Evolutionary conservation across 2,329 filamentous ascomycete genomes (phyloP).

Genomic region (Chrysoporthe puriensis): DNA sequence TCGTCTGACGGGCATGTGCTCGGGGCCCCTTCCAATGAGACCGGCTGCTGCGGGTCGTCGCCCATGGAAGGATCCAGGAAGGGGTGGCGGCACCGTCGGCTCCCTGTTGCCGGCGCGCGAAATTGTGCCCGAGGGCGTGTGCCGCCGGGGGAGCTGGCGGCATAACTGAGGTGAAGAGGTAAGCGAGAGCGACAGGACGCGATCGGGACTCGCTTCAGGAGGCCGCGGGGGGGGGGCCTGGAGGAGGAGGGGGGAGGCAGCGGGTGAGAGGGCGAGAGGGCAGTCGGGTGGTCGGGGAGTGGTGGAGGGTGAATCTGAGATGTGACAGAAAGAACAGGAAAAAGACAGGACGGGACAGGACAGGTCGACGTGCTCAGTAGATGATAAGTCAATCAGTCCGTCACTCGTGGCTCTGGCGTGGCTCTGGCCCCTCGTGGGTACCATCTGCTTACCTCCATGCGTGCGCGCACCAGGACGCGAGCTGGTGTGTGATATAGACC

Average conservation of each 20-base stretch:
- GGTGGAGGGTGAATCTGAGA: background rate
- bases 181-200: background rate
- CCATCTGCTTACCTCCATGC: background rate
- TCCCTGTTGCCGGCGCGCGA: too few species aligned
- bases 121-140: background rate
- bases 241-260: background rate
- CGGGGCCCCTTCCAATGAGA: conserved; percentile 1
- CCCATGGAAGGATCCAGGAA: background rate
- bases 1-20: background rate
- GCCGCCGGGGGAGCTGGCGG: background rate
- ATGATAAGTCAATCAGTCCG: background rate
- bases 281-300: too few species aligned
- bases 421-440: background rate
- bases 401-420: background rate
- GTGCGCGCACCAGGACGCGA: background rate
- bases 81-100: background rate
- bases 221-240: background rate
- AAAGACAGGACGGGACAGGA: background rate
- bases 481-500: conserved; percentile 1
- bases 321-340: background rate
- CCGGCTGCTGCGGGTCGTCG: background rate
- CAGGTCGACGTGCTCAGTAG: background rate
- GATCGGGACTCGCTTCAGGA: background rate
- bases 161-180: background rate
- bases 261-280: background rate